These are phyloP conservation scores for Pythium brassicae DNA, from an alignment of 352 stramenopile genomes.

Conservation along the genomic window DNA sequence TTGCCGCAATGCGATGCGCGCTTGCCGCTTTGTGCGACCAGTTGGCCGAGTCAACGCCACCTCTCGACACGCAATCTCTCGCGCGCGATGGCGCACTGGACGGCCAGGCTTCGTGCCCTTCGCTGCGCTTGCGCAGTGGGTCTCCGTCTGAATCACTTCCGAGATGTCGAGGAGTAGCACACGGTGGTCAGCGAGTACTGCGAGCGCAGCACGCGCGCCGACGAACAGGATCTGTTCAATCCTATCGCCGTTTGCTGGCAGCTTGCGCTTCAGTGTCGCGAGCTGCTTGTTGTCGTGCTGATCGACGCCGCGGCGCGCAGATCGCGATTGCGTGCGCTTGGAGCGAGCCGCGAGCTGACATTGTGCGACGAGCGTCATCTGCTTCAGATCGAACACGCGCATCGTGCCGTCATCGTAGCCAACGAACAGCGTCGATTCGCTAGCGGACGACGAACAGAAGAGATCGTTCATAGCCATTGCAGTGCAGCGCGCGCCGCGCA, in stretches of 20 bases:
- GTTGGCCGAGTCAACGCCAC: slow-evolving; percentile 14
- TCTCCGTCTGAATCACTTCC: slow-evolving; percentile 13
- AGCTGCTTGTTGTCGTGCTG: background rate
- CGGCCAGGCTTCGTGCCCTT: slow-evolving; percentile 13
- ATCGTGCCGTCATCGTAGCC: slow-evolving; percentile 47
- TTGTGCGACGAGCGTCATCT: slow-evolving; percentile 35
- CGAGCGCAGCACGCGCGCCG: slow-evolving; percentile 19
- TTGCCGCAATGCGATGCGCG: slow-evolving; percentile 4
- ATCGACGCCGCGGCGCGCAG: background rate
- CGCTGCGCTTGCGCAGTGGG: background rate
- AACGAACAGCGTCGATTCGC: slow-evolving; percentile 28
- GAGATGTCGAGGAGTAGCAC: slow-evolving; percentile 36
- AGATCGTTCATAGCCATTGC: slow-evolving; percentile 32
- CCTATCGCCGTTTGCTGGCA: background rate
- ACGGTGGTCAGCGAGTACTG: slow-evolving; percentile 22
- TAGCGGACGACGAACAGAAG: background rate
- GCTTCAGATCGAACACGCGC: slow-evolving; percentile 43
- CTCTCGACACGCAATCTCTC: slow-evolving; percentile 35
- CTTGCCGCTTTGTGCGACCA: slow-evolving; percentile 12
- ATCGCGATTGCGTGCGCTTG: background rate
- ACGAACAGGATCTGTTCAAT: slow-evolving; percentile 36
- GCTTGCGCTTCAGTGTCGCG: slow-evolving; percentile 5
- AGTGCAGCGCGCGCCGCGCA: slow-evolving; percentile 21
- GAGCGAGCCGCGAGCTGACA: slow-evolving; percentile 21
- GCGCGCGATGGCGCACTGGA: background rate